Evolutionary conservation across 2,329 filamentous ascomycete species (phyloP).

Genomic region (Exophiala mesophila): DNA sequence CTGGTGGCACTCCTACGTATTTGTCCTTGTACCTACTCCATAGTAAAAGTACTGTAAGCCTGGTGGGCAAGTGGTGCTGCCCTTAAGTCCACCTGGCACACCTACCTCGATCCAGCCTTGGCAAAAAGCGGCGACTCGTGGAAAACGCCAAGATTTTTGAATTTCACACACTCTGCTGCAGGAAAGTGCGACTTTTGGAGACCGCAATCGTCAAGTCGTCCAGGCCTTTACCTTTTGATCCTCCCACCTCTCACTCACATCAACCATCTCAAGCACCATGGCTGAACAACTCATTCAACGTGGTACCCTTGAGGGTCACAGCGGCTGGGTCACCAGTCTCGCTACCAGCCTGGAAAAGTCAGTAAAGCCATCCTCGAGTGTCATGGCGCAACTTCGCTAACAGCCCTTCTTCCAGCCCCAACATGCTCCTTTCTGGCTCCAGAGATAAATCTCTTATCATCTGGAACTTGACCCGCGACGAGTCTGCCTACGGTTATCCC

Average conservation of each 20-base stretch:
- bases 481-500: conserved; percentile 96
- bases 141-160: not conserved
- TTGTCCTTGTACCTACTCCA: too few relatives aligned
- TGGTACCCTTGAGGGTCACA: conserved; percentile 97
- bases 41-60: too few relatives aligned
- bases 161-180: not conserved
- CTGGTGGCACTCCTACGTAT: too few relatives aligned
- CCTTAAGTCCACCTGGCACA: too few relatives aligned
- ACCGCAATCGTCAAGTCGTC: not conserved
- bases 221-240: too few relatives aligned
- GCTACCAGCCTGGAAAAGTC: conserved; percentile 99
- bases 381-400: conserved; percentile 32
- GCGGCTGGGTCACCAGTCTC: conserved; percentile 98
- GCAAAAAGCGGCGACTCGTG: not conserved
- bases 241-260: not conserved
- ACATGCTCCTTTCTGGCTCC: conserved; percentile 97
- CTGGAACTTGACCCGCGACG: conserved; percentile 99
- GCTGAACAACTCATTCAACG: conserved; percentile 93
- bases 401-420: conserved; percentile 60
- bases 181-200: not conserved
- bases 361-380: conserved; percentile 37
- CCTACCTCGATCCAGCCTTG: not conserved
- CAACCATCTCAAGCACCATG: conserved; percentile 50
- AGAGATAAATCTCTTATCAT: conserved; percentile 99
- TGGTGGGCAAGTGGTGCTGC: too few relatives aligned